A percentile compares a stretch with the other conserved stretches of the same genome.
These are phyloP conservation scores for Apostasia ramifera DNA, from an alignment of 106 monocot genomes.

Conservation along the genomic window DNA sequence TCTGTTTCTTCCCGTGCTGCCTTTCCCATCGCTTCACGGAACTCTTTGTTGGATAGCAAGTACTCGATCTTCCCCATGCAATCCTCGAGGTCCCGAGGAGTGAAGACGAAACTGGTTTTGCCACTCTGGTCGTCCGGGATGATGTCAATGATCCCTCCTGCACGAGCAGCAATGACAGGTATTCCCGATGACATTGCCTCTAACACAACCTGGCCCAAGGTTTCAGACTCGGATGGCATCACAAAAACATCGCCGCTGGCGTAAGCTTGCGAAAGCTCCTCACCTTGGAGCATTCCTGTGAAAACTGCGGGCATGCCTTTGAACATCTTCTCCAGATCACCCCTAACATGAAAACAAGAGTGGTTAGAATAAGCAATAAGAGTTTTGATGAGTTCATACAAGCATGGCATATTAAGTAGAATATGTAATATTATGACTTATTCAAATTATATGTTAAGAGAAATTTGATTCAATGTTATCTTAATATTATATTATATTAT, in stretches of 20 bases:
- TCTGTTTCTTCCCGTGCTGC: conserved; percentile 81
- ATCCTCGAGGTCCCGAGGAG: conserved; percentile 76
- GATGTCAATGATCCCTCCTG: conserved; percentile 84
- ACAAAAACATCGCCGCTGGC: conserved; percentile 82
- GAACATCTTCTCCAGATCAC: conserved; percentile 84
- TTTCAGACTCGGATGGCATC: conserved; percentile 97
- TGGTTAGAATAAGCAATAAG: too few relatives aligned
- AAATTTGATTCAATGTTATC: too few relatives aligned
- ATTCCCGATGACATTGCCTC: conserved; percentile 92
- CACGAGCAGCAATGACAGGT: conserved; percentile 82
- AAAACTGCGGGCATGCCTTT: conserved; percentile 78
- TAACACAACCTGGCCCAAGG: conserved; percentile 74
- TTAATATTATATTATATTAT: too few relatives aligned
- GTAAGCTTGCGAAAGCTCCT: conserved; percentile 91
- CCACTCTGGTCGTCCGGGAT: conserved; percentile 78
- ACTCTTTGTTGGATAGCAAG: conserved; percentile 32
- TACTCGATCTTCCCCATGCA: conserved; percentile 61
- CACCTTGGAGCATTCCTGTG: conserved; percentile 92
- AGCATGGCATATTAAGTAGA: too few relatives aligned
- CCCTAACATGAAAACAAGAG: conserved; percentile 18
- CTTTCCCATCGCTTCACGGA: conserved; percentile 58
- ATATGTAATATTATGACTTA: too few relatives aligned
- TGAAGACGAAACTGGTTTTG: conserved; percentile 67
- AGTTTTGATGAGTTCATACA: too few relatives aligned
- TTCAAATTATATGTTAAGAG: too few relatives aligned